These are phyloP conservation scores for Lactarius vividus DNA, from an alignment of 768 basidiomycete genomes.

Conservation along the genomic window DNA sequence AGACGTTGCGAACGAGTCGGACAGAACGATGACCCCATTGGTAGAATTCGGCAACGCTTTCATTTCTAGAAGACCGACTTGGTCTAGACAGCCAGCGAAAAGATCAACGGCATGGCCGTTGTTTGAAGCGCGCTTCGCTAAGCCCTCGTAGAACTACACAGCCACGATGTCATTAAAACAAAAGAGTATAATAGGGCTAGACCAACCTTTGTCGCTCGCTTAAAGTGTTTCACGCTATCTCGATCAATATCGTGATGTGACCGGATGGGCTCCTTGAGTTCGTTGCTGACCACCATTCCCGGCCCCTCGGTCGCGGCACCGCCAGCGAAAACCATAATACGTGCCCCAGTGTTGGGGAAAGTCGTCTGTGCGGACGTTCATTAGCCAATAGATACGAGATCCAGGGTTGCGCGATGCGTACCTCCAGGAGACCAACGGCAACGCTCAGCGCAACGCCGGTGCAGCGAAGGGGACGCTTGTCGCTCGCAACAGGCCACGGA, in stretches of 20 bases:
- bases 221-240: conserved; percentile 95
- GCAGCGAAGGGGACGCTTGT: conserved; percentile 89
- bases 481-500: conserved; percentile 96
- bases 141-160: conserved; percentile 86
- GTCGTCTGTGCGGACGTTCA: conserved; percentile 51
- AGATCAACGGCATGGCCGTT: conserved; percentile 95
- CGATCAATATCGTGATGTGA: conserved; percentile 99
- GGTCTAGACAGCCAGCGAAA: conserved; percentile 96
- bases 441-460: conserved; percentile 94
- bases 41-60: conserved; percentile 93
- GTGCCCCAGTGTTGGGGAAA: conserved; percentile 92
- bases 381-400: not conserved
- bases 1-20: conserved; percentile 95
- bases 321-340: conserved; percentile 95
- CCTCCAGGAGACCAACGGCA: conserved; percentile 89
- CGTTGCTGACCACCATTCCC: conserved; percentile 93
- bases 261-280: conserved; percentile 94
- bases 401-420: conserved; percentile 31
- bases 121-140: conserved; percentile 88
- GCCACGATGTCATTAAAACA: not conserved
- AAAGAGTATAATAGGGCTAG: not conserved
- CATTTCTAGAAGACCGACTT: conserved; percentile 98
- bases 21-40: conserved; percentile 93
- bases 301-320: conserved; percentile 97
- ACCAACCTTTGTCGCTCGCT: conserved; percentile 88